Evolutionary conservation across 306 rosid species (phyloP), one percentile per base, ranked within the genome.

Genomic region (Sechiopsis laciniata): DNA sequence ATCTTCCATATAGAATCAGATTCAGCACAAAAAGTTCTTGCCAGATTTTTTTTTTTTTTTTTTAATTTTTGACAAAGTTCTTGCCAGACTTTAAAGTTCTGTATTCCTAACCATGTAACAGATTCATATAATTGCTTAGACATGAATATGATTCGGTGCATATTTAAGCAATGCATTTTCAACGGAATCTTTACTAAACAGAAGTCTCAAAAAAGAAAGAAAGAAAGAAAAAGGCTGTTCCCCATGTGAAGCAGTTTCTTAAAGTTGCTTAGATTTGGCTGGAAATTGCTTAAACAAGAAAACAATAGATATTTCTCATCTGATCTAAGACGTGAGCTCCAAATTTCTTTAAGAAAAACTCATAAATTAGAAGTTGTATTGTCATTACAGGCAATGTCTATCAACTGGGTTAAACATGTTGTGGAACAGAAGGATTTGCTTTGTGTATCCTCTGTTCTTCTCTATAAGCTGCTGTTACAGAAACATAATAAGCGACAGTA

Each of bases 401-500:
- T 67, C 72, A 46, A 20, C 10, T 67, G 55, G 53, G 56, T 67
- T 67, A 67, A 20, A 46, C 72, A 67, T 21, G 72, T 42, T 20
- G 10, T 7, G 79, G 59, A 68, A 19, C 40, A 2, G 24, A 1
- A 22, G 75, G 16, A 51, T 22, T 42, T 67, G 26, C 46, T 21
- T 55, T 73, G 22, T 2, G 21, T 7, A 20, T 37, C 42, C 52
- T 78, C 76, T 57, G 72, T n/a, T 77, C 81, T 58, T 94, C 96
- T 77, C 52, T 81, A 24, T 2, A 10, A 6, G 86, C 16, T 7
- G 92, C 91, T 0, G 81, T 76, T 55, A 78, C 87, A 5, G 89
- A 94, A 72, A 89, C 80, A 46, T 83, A 84, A 67, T 85, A 94
- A 9, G 77, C 88, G 1, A 88, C 74, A 0, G 80, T 75, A 75